phyloP scores from a whole-genome alignment of 352 stramenopile genomes.

The Phytophthora pluvialis region DNA sequence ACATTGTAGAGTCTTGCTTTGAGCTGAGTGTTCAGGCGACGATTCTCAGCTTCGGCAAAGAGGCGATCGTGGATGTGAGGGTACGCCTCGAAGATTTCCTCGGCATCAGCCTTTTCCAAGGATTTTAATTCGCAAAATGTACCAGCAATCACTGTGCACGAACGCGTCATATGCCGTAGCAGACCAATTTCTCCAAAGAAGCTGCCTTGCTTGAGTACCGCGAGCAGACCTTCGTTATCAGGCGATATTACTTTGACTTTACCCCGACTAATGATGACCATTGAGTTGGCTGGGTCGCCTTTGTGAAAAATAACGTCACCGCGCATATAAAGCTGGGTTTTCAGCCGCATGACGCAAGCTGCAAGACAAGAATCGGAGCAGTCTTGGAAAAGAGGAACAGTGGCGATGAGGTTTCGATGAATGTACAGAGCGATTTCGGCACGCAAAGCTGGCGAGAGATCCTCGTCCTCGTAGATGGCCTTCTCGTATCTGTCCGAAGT shows the following conservation, averaged over 20 bases:
- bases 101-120: conserved; percentile 50
- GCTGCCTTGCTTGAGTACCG: conserved; percentile 63
- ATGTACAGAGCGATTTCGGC: conserved; percentile 71
- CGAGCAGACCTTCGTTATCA: conserved; percentile 55
- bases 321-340: conserved; percentile 66
- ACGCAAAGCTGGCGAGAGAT: conserved; percentile 57
- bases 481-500: conserved; percentile 72
- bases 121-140: conserved; percentile 73
- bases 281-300: conserved; percentile 58
- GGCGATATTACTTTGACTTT: conserved; percentile 71
- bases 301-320: conserved; percentile 70
- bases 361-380: conserved; percentile 65
- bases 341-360: conserved; percentile 60
- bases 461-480: conserved; percentile 73
- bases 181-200: conserved; percentile 75
- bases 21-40: conserved; percentile 50
- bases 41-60: conserved; percentile 63
- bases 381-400: conserved; percentile 63
- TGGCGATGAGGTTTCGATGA: conserved; percentile 58
- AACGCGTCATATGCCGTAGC: conserved; percentile 62
- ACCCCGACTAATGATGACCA: conserved; percentile 69
- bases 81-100: conserved; percentile 67
- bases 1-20: conserved; percentile 60
- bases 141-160: conserved; percentile 57
- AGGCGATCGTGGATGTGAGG: conserved; percentile 65